These are phyloP conservation scores for Neurospora sp. DNA, from an alignment of 2,329 filamentous ascomycete genomes.

Conservation along the genomic window DNA sequence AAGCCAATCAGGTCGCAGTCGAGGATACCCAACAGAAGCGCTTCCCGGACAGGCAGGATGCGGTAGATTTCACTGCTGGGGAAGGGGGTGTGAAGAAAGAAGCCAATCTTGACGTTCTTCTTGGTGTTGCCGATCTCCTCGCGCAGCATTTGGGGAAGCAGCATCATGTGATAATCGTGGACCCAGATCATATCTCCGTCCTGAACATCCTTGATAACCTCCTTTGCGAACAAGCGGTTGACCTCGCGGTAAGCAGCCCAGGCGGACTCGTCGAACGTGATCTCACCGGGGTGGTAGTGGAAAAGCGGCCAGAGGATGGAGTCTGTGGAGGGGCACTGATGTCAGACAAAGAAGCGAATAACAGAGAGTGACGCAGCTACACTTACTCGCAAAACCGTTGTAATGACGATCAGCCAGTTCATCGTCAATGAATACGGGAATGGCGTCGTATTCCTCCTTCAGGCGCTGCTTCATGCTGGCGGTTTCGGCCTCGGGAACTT, in stretches of 20 bases:
- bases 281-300: constrained; percentile 97
- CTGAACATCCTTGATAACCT: constrained; percentile 75
- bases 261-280: constrained; percentile 90
- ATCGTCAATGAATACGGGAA: constrained; percentile 88
- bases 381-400: constrained; percentile 91
- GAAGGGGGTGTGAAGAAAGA: constrained; percentile 96
- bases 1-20: constrained; percentile 95
- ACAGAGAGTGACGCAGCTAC: background rate
- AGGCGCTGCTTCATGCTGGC: constrained; percentile 64
- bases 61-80: constrained; percentile 95
- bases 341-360: background rate
- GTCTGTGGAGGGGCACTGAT: constrained; percentile 42
- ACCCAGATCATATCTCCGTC: constrained; percentile 97
- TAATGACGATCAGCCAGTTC: constrained; percentile 92
- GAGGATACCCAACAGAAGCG: constrained; percentile 75
- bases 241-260: constrained; percentile 92
- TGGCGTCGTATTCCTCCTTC: constrained; percentile 77
- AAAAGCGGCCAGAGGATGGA: constrained; percentile 98
- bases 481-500: constrained; percentile 79
- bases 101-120: constrained; percentile 94
- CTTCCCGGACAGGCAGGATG: constrained; percentile 84
- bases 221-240: constrained; percentile 84
- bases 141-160: constrained; percentile 88
- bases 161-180: constrained; percentile 97
- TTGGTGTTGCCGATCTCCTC: constrained; percentile 72